Percentiles rank a stretch among this genome's conserved stretches.
Conservation (phyloP, 306 rosid species). For the Quercus cerris region DNA sequence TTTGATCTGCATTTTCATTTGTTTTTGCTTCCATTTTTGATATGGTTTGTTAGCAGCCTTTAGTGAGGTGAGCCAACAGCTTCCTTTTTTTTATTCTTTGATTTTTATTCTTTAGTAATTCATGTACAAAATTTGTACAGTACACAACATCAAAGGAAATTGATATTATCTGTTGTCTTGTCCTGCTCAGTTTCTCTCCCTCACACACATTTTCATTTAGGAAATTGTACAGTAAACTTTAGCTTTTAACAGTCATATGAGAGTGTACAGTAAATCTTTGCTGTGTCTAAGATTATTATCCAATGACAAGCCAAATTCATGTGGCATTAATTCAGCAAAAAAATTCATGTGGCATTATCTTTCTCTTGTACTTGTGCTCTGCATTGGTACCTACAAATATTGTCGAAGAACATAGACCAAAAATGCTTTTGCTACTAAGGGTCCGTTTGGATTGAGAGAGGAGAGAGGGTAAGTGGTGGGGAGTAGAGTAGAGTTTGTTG, state of each 20-base stretch:
- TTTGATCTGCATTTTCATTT: constrained; percentile 34
- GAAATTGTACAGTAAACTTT: neutral
- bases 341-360: neutral
- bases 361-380: no score
- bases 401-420: no score
- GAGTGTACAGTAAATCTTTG: neutral
- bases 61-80: constrained; percentile 27
- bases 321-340: neutral
- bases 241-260: neutral
- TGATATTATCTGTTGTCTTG: neutral
- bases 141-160: constrained; percentile 3
- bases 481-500: no score
- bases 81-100: constrained; percentile 47
- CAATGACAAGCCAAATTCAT: neutral
- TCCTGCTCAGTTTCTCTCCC: neutral
- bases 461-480: no score
- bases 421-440: no score
- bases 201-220: neutral
- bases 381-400: no score
- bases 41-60: constrained; percentile 23
- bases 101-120: constrained; percentile 28
- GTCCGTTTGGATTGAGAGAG: no score
- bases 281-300: no score
- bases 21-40: neutral
- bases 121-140: constrained; percentile 45